Base-by-base conservation (phyloP, 106 monocot genomes). In the Triglochin maritima region DNA sequence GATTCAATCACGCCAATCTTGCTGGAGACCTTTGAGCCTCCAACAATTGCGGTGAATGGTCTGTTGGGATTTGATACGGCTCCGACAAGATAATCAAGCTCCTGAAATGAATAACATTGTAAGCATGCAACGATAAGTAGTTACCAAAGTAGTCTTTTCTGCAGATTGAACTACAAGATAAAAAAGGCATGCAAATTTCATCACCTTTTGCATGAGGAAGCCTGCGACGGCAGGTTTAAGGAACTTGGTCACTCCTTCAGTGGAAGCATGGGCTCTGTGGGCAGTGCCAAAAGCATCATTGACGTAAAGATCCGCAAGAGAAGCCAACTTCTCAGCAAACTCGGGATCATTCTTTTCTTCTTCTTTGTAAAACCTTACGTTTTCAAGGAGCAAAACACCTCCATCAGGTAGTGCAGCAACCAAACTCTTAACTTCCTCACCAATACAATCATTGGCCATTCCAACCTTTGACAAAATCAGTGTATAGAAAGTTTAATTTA, bases 71-170 rank as follows among this genome's bases (percentile, higher is more conserved):
- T 74, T 49, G 74, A 74, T 9, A 74, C 74, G 9, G 74, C 74
- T 57, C 74, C 74, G 50, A 74, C 74, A 67, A 74, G 74, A 58
- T 74, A 74, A 14, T 74, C 60, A 58, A 74, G 74, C 45, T 74
- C 74, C 74, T 74, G 58, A 59, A 59, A 67, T 6, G 46, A 13
- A 13, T 52, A 62, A 49, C 2, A 62, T 43, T 10, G 43, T 17
- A 3, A 62, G 3, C 9, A 43, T 62, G 7, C 43, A 62, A 62
- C 4, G 29, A 29, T 29, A 29, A 29, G 29, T 29, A 29, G 29
- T 1, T 29, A 29, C 29, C 29, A 29, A 29, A 29, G 29, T 29
- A 29, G 29, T 29, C 29, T 29, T 29, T 29, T 29, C 29, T 29
- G 29, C 29, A 29, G 29, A 29, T 29, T 29, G 29, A 29, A 29